These are phyloP conservation scores for Zymoseptoria crescenta DNA, from an alignment of 2,329 filamentous ascomycete genomes.

Conservation along the genomic window DNA sequence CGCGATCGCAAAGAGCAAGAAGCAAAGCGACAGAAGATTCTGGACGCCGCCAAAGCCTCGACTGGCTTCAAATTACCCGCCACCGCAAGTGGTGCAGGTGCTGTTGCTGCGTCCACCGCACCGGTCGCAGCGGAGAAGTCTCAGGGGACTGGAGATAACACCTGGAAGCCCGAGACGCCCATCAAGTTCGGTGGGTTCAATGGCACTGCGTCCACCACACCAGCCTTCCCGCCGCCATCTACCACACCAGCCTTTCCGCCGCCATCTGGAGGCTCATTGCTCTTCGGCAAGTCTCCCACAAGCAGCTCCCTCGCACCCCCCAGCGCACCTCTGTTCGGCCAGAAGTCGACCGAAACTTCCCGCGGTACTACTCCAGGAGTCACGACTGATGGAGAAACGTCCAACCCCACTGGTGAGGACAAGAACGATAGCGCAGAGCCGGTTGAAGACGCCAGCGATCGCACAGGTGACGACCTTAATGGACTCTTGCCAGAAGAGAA, in stretches of 20 bases:
- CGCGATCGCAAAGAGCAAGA: slow-evolving; percentile 39
- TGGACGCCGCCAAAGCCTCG: slow-evolving; percentile 30
- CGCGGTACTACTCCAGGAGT: slow-evolving; percentile 41
- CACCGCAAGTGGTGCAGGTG: slow-evolving; percentile 5
- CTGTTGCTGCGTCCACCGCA: not conserved
- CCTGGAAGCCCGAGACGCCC: slow-evolving; percentile 41
- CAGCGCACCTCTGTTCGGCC: not conserved
- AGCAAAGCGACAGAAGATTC: slow-evolving; percentile 37
- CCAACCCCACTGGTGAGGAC: slow-evolving; percentile 32
- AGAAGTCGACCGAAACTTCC: slow-evolving; percentile 27
- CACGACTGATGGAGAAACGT: slow-evolving; percentile 33
- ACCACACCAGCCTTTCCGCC: slow-evolving; percentile 17
- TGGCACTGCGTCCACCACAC: slow-evolving; percentile 19
- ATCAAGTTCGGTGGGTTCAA: slow-evolving; percentile 38
- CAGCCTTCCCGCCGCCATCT: slow-evolving; percentile 14
- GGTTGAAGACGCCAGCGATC: slow-evolving; percentile 21
- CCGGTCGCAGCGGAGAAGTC: slow-evolving; percentile 13
- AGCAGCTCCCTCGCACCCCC: slow-evolving; percentile 2
- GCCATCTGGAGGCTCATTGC: slow-evolving; percentile 8
- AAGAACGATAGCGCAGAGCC: slow-evolving; percentile 30
- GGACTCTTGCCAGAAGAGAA: slow-evolving; percentile 54
- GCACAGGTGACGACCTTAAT: slow-evolving; percentile 48
- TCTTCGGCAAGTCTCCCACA: not conserved
- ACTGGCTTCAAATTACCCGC: slow-evolving; percentile 19
- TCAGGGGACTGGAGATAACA: slow-evolving; percentile 33